phyloP scores from a whole-genome alignment of 2,329 filamentous ascomycete species.

The Domatiomyces globalis region DNA sequence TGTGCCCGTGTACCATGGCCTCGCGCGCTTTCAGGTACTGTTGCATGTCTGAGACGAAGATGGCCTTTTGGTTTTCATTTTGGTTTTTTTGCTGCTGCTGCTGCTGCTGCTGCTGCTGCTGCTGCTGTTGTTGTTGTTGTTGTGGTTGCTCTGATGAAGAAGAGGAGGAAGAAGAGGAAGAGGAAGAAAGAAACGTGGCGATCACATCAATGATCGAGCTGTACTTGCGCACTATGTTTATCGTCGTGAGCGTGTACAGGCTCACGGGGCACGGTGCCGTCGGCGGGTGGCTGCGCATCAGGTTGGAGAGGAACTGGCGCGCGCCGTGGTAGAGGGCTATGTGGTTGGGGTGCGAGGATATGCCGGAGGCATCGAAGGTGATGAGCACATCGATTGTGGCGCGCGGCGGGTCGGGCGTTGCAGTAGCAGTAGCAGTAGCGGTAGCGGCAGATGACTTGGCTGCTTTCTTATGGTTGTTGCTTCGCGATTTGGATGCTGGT shows the following conservation, averaged over 20 bases:
- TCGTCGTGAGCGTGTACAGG: conserved; percentile 69
- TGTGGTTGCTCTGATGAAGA: conserved; percentile 11
- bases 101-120: conserved; percentile 24
- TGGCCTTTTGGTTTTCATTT: conserved; percentile 39
- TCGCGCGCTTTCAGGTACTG: conserved; percentile 55
- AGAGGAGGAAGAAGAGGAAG: conserved; percentile 32
- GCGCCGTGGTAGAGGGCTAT: conserved; percentile 76
- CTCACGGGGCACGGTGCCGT: conserved; percentile 62
- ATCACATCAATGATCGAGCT: conserved; percentile 59
- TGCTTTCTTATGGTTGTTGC: no score
- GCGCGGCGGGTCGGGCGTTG: not conserved
- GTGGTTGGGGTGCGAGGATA: conserved; percentile 89
- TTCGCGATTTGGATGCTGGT: no score
- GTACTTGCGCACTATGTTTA: conserved; percentile 68
- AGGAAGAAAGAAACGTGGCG: conserved; percentile 45
- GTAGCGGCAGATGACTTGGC: conserved; percentile 4
- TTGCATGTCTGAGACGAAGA: conserved; percentile 56
- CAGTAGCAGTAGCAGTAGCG: conserved; percentile 1
- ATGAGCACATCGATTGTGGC: conserved; percentile 64
- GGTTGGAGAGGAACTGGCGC: conserved; percentile 51
- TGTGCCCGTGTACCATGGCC: conserved; percentile 81
- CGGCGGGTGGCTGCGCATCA: conserved; percentile 46
- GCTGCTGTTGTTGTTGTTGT: conserved; percentile 6
- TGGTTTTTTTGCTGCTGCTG: no score
- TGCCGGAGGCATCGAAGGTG: conserved; percentile 72